Evolutionary conservation across 2,329 filamentous ascomycete species (phyloP).

Genomic region (Claviceps sp.): DNA sequence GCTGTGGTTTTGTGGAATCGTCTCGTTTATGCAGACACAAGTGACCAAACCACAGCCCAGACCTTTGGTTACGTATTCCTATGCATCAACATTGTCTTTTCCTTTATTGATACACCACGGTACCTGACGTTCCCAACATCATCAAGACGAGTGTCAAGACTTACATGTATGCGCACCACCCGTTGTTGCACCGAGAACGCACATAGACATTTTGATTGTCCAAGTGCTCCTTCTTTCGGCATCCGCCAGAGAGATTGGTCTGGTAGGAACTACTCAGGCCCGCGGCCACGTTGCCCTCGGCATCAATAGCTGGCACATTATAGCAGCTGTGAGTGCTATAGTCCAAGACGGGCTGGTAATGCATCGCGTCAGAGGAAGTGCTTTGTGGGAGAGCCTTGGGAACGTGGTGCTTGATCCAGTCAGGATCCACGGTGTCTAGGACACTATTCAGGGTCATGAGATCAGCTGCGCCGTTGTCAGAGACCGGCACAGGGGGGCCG

Average conservation of each 20-base stretch:
- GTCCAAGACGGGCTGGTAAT: constrained; percentile 7
- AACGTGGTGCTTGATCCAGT: neutral
- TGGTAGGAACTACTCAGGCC: constrained; percentile 11
- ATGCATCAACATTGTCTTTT: too few relatives aligned
- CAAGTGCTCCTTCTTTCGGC: constrained; percentile 9
- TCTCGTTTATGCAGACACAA: too few relatives aligned
- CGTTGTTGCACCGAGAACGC: constrained; percentile 13
- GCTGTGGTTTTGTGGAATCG: too few relatives aligned
- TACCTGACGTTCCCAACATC: too few relatives aligned
- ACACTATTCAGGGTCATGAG: too few relatives aligned
- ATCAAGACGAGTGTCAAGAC: neutral
- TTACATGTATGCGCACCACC: constrained; percentile 15
- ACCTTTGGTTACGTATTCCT: too few relatives aligned
- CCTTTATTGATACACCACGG: too few relatives aligned
- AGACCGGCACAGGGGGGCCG: too few relatives aligned
- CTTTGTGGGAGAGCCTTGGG: constrained; percentile 2
- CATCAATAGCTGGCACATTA: constrained; percentile 19
- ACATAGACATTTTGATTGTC: constrained; percentile 14
- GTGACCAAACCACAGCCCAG: too few relatives aligned
- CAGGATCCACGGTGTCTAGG: too few relatives aligned
- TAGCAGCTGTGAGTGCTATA: constrained; percentile 10
- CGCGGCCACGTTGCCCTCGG: constrained; percentile 15
- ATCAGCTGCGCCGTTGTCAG: too few relatives aligned
- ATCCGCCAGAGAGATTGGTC: constrained; percentile 3
- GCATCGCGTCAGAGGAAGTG: constrained; percentile 1